Percentiles rank a stretch among this genome's conserved stretches.
Evolutionary conservation across 1,284 basidiomycete genomes (phyloP).

Genomic region (Sutorius eximius): DNA sequence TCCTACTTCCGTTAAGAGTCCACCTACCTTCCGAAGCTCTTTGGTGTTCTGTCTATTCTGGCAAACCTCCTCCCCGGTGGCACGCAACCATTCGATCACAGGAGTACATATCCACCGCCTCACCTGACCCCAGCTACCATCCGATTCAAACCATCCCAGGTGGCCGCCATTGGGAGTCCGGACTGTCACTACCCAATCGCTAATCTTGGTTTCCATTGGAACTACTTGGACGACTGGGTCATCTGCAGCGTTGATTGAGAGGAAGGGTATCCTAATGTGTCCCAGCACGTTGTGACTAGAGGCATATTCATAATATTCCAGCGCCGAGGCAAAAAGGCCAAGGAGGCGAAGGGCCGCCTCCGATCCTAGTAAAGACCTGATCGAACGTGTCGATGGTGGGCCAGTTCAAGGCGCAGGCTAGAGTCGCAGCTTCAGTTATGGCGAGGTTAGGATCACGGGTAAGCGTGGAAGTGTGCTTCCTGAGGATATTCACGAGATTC

Average conservation of each 20-base stretch:
- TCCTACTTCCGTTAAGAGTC: constrained; percentile 54
- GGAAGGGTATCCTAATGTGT: constrained; percentile 66
- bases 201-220: constrained; percentile 59
- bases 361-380: constrained; percentile 64
- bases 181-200: constrained; percentile 67
- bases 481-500: constrained; percentile 73
- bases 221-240: constrained; percentile 82
- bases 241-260: constrained; percentile 87
- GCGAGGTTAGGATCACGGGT: constrained; percentile 50
- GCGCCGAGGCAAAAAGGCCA: constrained; percentile 81
- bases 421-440: constrained; percentile 49
- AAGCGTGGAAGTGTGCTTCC: constrained; percentile 56
- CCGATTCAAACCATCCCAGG: constrained; percentile 88
- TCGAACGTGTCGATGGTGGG: constrained; percentile 67
- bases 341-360: constrained; percentile 76
- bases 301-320: constrained; percentile 83
- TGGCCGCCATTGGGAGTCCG: constrained; percentile 87
- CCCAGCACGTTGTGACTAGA: constrained; percentile 53
- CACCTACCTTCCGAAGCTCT: constrained; percentile 49
- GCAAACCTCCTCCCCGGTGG: constrained; percentile 55
- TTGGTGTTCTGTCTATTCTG: constrained; percentile 33
- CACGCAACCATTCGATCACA: constrained; percentile 72
- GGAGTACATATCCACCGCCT: constrained; percentile 73
- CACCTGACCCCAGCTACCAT: constrained; percentile 43
- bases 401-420: constrained; percentile 47